Conservation (phyloP, 2,329 filamentous ascomycete species). For the Graphiopsis chlorocephala region DNA sequence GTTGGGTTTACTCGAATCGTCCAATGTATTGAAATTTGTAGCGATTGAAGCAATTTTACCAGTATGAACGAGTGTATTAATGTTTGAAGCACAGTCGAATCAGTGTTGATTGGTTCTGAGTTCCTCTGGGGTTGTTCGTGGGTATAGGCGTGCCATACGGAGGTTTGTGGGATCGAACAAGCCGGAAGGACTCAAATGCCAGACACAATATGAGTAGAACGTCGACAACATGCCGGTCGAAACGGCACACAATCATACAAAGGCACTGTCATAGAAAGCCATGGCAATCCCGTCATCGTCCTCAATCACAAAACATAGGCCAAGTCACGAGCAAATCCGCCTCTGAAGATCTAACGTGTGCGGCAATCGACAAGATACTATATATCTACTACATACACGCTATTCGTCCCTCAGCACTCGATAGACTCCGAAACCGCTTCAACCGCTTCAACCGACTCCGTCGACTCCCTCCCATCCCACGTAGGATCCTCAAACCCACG, state of each 20-base stretch:
- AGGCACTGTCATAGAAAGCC: no score
- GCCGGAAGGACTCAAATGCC: not conserved
- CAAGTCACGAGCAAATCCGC: no score
- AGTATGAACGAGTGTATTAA: no score
- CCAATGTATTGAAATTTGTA: not conserved
- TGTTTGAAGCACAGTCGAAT: not conserved
- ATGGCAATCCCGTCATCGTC: no score
- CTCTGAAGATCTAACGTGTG: not conserved
- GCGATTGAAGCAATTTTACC: not conserved
- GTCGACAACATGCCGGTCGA: no score
- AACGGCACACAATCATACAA: not conserved
- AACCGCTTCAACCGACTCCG: not conserved
- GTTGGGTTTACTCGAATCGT: not conserved
- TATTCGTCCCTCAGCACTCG: not conserved
- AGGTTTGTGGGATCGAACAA: not conserved
- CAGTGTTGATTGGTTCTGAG: not conserved
- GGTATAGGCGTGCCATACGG: not conserved
- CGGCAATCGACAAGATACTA: not conserved
- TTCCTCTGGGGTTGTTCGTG: fast-evolving
- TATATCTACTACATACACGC: not conserved
- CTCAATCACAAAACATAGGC: not conserved
- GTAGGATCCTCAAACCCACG: not conserved
- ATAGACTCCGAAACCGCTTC: not conserved
- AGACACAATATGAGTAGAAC: not conserved
- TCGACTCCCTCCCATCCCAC: not conserved